These are phyloP conservation scores for Pythium rhizo-oryzae DNA, from an alignment of 352 stramenopile species.

Conservation along the genomic window DNA sequence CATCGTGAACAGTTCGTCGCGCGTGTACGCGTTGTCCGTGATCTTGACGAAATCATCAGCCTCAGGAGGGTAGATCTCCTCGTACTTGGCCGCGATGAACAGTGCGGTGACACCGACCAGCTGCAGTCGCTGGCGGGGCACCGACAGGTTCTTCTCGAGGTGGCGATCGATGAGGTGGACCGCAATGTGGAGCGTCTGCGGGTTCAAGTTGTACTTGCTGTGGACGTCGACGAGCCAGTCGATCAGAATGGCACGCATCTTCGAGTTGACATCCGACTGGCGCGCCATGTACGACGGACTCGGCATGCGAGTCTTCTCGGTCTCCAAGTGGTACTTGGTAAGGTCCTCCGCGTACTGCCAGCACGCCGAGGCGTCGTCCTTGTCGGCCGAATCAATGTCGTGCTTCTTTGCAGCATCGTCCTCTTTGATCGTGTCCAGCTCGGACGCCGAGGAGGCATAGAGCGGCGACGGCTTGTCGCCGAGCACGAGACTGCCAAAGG, in stretches of 20 bases:
- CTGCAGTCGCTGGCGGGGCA: conserved; percentile 91
- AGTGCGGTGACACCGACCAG: conserved; percentile 96
- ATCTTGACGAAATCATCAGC: conserved; percentile 96
- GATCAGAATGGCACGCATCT: conserved; percentile 99
- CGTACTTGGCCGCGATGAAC: conserved; percentile 97
- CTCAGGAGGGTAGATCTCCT: conserved; percentile 97
- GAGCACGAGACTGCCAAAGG: conserved; percentile 42
- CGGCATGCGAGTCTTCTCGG: conserved; percentile 66
- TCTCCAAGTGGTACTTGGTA: conserved; percentile 74
- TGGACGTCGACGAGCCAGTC: conserved; percentile 98
- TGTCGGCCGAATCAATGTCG: conserved; percentile 82
- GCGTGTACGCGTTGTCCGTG: conserved; percentile 95
- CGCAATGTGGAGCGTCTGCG: conserved; percentile 86
- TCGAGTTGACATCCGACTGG: conserved; percentile 98
- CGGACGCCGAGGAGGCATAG: conserved; percentile 9
- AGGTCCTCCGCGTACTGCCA: conserved; percentile 88
- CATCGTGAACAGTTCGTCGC: conserved; percentile 81
- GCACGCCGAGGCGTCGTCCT: conserved; percentile 55
- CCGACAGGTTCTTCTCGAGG: conserved; percentile 64
- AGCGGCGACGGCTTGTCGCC: conserved; percentile 36
- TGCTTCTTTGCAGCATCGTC: conserved; percentile 31
- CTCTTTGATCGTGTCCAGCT: conserved; percentile 33
- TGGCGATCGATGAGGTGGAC: conserved; percentile 83
- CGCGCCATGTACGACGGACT: conserved; percentile 76
- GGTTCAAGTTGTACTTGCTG: conserved; percentile 79